Base-by-base conservation (phyloP, 1,284 basidiomycete genomes). In the Rugosomyces carneus region DNA sequence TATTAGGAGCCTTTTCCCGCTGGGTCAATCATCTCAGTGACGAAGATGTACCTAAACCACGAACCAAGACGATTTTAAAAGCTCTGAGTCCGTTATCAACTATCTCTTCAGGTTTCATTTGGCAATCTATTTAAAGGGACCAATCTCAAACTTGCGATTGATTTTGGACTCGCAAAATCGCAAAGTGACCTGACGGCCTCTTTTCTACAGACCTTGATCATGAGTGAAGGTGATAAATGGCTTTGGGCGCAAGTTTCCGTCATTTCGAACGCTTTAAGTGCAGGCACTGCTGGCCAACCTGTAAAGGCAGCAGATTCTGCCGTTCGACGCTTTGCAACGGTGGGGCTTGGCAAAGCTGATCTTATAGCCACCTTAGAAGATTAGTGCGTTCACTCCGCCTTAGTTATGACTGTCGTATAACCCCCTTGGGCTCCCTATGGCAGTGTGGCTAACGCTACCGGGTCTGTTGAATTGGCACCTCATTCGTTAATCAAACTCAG, bases 201-300 rank as follows among this genome's bases (percentile, higher is more conserved):
- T 1, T 91, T 89, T 60, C 64, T 91, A 56, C 88, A 91, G 63
- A 87, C 84, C 5, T 68, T 90, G 29, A 76, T 91, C 47, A 91
- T 91, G 88, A 88, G 84, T 51, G 87, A 91, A 67, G 88, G 88
- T 15, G 87, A 89, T 53, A 78, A 77, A 55, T 91, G 89, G 89
- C 75, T 91, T 32, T 66, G 65, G 42, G 68, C 73, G 0, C 79
- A 86, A 54, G 74, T 77, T 9, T 70, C 72, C 4, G 75, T 74
- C 48, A 69, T 87, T 40, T 71, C 75, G 0, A 69, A 78, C 40
- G 82, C 84, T 5, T 61, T 90, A 44, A 74, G 75, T 36, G 69
- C 75, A 4, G 82, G 83, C 1, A 73, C 73, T 10, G 70, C 70
- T 45, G 84, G 81, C 3, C 73, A 78, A 57, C 88, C 88, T 9